phyloP scores from a whole-genome alignment of 257 asterid species.

The Fraxinus anomala region DNA sequence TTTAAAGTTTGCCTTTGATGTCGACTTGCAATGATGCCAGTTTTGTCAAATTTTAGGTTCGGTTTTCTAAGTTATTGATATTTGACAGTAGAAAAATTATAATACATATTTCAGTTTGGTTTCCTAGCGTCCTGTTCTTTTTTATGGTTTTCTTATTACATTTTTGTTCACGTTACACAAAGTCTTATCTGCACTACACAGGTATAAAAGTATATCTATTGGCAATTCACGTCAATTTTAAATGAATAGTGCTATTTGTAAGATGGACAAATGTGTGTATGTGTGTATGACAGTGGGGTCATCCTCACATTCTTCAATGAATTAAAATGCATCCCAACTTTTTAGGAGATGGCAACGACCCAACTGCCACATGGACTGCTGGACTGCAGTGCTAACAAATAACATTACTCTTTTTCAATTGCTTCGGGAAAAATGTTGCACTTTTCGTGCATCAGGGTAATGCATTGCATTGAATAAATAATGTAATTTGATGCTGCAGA shows the following conservation, averaged over 20 bases:
- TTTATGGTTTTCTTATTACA: neutral
- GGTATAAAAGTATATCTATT: neutral
- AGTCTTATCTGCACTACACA: neutral
- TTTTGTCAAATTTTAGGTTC: conserved; percentile 5
- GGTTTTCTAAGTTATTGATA: conserved; percentile 5
- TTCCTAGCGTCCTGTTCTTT: neutral
- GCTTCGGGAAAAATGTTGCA: conserved; percentile 1
- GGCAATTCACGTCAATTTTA: neutral
- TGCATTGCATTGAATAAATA: conserved; percentile 12
- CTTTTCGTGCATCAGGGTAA: conserved; percentile 12
- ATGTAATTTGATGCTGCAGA: conserved; percentile 44
- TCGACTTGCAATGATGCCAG: conserved; percentile 14
- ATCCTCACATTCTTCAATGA: too few relatives aligned
- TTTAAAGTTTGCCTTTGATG: conserved; percentile 24
- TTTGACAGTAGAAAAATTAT: neutral
- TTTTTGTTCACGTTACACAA: neutral
- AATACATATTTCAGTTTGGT: conserved; percentile 19
- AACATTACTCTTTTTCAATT: conserved; percentile 8
- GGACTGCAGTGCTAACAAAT: too few relatives aligned
- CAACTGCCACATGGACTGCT: too few relatives aligned
- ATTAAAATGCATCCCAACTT: too few relatives aligned
- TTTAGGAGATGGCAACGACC: too few relatives aligned
- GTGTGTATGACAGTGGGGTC: too few relatives aligned
- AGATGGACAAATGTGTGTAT: too few relatives aligned
- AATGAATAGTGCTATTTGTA: too few relatives aligned